These are phyloP conservation scores for Hypoxylon crocopeplum DNA, from an alignment of 495 filamentous ascomycete species.

Conservation along the genomic window DNA sequence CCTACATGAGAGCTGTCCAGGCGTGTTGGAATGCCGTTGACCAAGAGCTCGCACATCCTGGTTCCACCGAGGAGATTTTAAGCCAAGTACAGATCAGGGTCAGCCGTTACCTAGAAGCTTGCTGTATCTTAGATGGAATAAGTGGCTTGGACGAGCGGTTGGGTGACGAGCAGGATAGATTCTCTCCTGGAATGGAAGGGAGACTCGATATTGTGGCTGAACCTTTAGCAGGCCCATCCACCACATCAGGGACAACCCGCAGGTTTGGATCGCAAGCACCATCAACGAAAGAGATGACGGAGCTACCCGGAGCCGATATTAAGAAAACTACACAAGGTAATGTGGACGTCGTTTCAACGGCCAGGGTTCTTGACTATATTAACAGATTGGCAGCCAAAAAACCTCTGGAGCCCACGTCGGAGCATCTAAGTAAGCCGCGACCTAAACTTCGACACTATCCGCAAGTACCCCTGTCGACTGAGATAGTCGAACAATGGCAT, in stretches of 20 bases:
- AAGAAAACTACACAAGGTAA: slow-evolving; percentile 31
- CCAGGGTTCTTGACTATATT: slow-evolving; percentile 21
- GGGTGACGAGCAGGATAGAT: slow-evolving; percentile 43
- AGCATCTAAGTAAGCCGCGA: slow-evolving; percentile 32
- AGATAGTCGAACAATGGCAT: slow-evolving; percentile 74
- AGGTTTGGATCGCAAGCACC: neutral
- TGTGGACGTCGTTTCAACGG: neutral
- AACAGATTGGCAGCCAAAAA: slow-evolving; percentile 14
- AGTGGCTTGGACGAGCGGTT: slow-evolving; percentile 55
- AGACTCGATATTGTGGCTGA: slow-evolving; percentile 1
- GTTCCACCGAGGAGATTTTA: slow-evolving; percentile 49
- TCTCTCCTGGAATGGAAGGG: slow-evolving; percentile 14
- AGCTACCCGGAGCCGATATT: neutral
- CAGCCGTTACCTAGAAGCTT: slow-evolving; percentile 56
- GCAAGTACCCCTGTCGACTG: slow-evolving; percentile 60
- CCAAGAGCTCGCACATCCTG: slow-evolving; percentile 58
- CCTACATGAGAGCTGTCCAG: slow-evolving; percentile 83
- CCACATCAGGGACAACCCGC: neutral
- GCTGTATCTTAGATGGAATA: slow-evolving; percentile 58
- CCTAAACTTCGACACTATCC: slow-evolving; percentile 58
- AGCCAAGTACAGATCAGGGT: slow-evolving; percentile 49
- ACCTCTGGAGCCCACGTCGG: neutral
- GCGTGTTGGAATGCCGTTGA: slow-evolving; percentile 80
- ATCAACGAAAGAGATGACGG: neutral
- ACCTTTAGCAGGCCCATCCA: slow-evolving; percentile 24